Evolutionary conservation across 257 asterid genomes (phyloP).

Genomic region (Gentiana dahurica): DNA sequence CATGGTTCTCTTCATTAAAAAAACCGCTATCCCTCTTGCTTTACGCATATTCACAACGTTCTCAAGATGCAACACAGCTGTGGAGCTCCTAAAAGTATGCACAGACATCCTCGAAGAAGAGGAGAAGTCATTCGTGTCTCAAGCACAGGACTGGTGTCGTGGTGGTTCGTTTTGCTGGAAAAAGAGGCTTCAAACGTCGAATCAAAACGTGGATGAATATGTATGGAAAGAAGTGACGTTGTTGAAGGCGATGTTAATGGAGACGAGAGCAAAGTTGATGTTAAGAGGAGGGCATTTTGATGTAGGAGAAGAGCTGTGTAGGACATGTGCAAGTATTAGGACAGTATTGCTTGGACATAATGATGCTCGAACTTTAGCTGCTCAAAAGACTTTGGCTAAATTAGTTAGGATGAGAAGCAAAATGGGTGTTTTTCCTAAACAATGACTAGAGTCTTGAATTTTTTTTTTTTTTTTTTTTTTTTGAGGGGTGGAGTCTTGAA

Average conservation of each 20-base stretch:
- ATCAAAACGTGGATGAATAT: conserved; percentile 62
- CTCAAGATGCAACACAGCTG: conserved; percentile 68
- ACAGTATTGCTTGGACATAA: conserved; percentile 83
- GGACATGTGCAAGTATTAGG: conserved; percentile 74
- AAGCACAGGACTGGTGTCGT: conserved; percentile 72
- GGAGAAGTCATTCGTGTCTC: conserved; percentile 77
- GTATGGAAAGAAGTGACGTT: conserved; percentile 83
- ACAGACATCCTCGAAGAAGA: conserved; percentile 77
- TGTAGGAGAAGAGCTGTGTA: conserved; percentile 67
- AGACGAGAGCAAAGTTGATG: conserved; percentile 60
- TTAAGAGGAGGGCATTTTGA: conserved; percentile 73
- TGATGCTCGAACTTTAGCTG: conserved; percentile 71
- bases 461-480: neutral
- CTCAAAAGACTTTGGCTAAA: conserved; percentile 80
- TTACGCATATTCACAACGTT: conserved; percentile 47
- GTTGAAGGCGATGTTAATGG: conserved; percentile 57
- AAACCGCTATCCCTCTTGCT: conserved; percentile 64
- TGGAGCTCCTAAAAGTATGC: conserved; percentile 81
- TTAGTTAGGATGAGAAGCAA: conserved; percentile 85
- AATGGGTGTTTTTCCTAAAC: conserved; percentile 24
- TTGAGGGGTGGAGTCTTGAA: too few species aligned
- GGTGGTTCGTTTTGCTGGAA: conserved; percentile 81
- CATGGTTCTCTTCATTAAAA: conserved; percentile 52
- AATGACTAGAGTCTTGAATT: too few species aligned
- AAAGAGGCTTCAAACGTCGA: conserved; percentile 37